Conservation (phyloP, 2,329 filamentous ascomycete species). For the Penicillium sp. region DNA sequence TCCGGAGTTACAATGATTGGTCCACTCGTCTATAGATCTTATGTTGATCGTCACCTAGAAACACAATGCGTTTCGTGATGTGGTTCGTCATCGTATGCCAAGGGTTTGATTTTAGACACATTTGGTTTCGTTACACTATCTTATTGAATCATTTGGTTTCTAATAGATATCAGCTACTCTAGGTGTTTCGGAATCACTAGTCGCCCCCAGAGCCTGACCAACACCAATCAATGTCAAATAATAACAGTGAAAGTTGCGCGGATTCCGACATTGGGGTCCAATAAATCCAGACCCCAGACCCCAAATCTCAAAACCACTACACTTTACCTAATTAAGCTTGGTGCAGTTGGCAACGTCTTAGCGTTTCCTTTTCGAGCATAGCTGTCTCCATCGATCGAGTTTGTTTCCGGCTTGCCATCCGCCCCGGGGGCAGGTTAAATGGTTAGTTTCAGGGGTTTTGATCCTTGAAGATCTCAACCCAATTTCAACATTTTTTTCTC, state of each 20-base stretch:
- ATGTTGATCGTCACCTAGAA: background rate
- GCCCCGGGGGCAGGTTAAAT: background rate
- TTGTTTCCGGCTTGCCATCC: background rate
- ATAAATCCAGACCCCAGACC: background rate
- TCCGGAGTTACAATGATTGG: background rate
- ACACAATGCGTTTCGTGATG: too few relatives aligned
- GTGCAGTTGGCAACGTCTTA: background rate
- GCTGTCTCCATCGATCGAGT: background rate
- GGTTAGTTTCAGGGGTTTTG: too few relatives aligned
- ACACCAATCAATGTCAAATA: background rate
- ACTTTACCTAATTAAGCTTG: background rate
- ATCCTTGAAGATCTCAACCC: too few relatives aligned
- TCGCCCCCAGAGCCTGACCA: background rate
- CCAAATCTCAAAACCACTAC: background rate
- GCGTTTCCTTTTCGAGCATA: background rate
- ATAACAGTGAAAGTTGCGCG: background rate
- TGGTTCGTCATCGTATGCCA: too few relatives aligned
- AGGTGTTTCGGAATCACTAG: too few relatives aligned
- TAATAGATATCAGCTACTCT: too few relatives aligned
- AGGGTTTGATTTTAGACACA: too few relatives aligned
- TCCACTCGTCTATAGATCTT: background rate
- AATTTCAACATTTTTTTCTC: too few relatives aligned
- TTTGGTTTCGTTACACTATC: too few relatives aligned
- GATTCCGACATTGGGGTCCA: background rate
- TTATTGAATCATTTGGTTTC: too few relatives aligned